A percentile compares a stretch with the other conserved stretches of the same genome.
Conservation (phyloP, 2,329 filamentous ascomycete species). For the Taxawa tesnikishii region DNA sequence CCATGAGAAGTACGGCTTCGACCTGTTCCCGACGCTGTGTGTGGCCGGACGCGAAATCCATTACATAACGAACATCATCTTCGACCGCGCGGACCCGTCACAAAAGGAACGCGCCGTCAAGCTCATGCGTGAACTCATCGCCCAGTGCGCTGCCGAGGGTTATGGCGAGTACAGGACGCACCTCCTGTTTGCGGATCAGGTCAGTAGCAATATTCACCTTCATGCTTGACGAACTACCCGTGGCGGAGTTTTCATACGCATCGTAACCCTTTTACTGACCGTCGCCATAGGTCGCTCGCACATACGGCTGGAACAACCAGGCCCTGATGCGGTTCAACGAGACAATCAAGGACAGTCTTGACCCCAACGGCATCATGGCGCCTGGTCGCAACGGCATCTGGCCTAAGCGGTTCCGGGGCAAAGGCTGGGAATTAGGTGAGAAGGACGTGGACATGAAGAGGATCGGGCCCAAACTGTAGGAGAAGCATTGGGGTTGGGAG, state of each 20-base stretch:
- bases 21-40: conserved; percentile 39
- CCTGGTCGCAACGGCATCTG: conserved; percentile 4
- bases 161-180: conserved; percentile 36
- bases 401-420: background rate
- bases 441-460: conserved; percentile 1
- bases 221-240: too few species aligned
- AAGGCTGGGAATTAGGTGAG: background rate
- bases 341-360: conserved; percentile 31
- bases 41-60: conserved; percentile 43
- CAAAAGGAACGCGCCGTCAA: conserved; percentile 23
- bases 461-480: background rate
- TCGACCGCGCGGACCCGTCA: conserved; percentile 30
- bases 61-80: conserved; percentile 43
- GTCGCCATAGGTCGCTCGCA: too few species aligned
- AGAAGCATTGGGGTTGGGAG: background rate
- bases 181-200: conserved; percentile 31
- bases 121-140: conserved; percentile 27
- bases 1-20: conserved; percentile 30
- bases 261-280: too few species aligned
- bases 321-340: conserved; percentile 32
- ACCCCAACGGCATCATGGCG: conserved; percentile 24
- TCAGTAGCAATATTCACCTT: too few species aligned
- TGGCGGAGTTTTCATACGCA: too few species aligned
- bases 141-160: conserved; percentile 26
- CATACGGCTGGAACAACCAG: conserved; percentile 33